Base-by-base conservation (phyloP, 2,329 filamentous ascomycete genomes). In the Colletotrichum liaoningense region DNA sequence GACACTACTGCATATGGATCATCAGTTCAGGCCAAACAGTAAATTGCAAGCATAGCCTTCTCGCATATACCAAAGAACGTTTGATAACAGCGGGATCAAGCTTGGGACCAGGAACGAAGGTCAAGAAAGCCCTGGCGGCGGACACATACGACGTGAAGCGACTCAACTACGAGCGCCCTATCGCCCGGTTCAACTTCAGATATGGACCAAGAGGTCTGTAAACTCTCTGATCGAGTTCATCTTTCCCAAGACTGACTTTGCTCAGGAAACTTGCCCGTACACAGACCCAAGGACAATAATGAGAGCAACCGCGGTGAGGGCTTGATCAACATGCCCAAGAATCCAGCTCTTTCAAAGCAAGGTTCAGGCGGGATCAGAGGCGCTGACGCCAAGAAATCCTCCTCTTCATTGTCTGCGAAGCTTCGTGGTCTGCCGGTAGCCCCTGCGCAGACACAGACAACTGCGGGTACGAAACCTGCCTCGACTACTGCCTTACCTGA, bases 321-420 rank as follows among this genome's bases (percentile, higher is more conserved):
- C 35, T 12, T 60, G 22, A 60, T 60, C 35, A 22, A 60, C 7
- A 11, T 60, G 35, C 3, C 14, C 16, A 22, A 28, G 11, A 4
- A 38, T 7, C 7, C 1, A 24, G 16, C 22, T 6, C 22, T 16
- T 7, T 2, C 35, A 19, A 42, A 24, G 22, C 4, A 49, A 4
- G 5, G 2, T 1, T 3, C 1, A 8, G 24, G 8, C 3, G 6
- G 22, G 4, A 0, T 26, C 35, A 3, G 35, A 28, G 22, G 5
- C 14, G 0, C 19, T 12, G 14, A 5, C 8, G 2, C 16, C 12
- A 22, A 7, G 35, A 9, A 0, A 42, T 3, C 22, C 16, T 46
- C 22, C 22, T 24, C 6, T 9, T 26, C 22, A 11, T 19, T 9
- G 3, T 12, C 11, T 60, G 14, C 24, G 19, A n/a, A 49, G 16